Percentiles rank a stretch among this genome's conserved stretches.
phyloP scores from a whole-genome alignment of 164 flowering plant genomes.

The Akebia trifoliata region DNA sequence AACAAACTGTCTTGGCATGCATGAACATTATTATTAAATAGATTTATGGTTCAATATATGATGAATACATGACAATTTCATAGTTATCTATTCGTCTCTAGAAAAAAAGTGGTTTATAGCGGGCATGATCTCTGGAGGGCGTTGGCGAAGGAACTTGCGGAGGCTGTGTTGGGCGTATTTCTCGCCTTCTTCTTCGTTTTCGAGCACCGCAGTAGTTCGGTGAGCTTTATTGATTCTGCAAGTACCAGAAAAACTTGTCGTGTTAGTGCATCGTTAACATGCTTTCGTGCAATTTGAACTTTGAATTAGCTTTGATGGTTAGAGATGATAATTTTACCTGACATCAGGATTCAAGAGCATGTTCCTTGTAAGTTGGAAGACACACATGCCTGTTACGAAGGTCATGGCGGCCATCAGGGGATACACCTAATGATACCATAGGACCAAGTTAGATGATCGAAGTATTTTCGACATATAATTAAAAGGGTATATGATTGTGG shows the following conservation, averaged over 20 bases:
- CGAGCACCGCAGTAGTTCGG: conserved; percentile 48
- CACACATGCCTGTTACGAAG: conserved; percentile 55
- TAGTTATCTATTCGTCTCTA: conserved; percentile 10
- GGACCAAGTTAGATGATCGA: not conserved
- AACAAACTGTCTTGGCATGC: not conserved
- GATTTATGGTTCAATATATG: not conserved
- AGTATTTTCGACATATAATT: no score
- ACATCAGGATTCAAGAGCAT: conserved; percentile 66
- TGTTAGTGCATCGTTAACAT: not conserved
- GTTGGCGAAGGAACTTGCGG: conserved; percentile 67
- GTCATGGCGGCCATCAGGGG: conserved; percentile 77
- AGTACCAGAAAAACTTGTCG: not conserved
- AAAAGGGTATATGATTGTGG: no score
- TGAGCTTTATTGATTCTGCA: conserved; percentile 55
- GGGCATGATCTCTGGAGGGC: conserved; percentile 77
- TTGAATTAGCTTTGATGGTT: no score
- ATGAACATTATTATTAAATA: not conserved
- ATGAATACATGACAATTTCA: not conserved
- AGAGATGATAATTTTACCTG: no score
- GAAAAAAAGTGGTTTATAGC: conserved; percentile 64
- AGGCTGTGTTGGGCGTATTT: conserved; percentile 62
- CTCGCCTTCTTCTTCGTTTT: conserved; percentile 77
- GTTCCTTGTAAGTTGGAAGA: conserved; percentile 66
- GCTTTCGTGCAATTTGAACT: no score
- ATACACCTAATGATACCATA: conserved; percentile 39